Base-by-base conservation (phyloP, 306 rosid species). In the Ormosia semicastrata region DNA sequence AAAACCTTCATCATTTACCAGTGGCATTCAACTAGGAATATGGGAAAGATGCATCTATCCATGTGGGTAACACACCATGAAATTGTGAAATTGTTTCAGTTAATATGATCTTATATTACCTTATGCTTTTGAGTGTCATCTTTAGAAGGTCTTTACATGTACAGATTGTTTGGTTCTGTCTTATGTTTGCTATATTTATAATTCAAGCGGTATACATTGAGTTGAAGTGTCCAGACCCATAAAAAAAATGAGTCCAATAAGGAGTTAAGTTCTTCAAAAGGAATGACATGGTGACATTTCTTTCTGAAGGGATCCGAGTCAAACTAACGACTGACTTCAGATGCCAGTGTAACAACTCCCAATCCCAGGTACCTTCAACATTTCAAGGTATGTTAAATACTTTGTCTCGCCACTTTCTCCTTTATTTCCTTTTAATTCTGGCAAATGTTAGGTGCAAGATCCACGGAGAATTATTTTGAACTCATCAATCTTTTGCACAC, bases 41-140 rank as follows among this genome's bases (percentile, higher is more conserved):
- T 71, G 76, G 76, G 76, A 71, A 50, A 49, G 76, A 50, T 71
- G 76, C 76, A 71, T 71, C 46, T 71, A 71, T 71, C 76, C 76
- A 71, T 71, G 76, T 71, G 32, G 46, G 60, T 71, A 71, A 14
- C 76, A 32, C 14, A 32, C 76, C 30, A 47, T 30, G 41, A 70
- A 70, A 44, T 30, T 69, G 58, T 47, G 43, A 69, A 69, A 47
- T 7, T 70, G 29, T 7, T 30, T 14, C 43, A 30, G 53, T 30
- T 68, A 11, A 44, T 30, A 37, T 18, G 4, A 70, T 49, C 75
- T 49, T 14, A 13, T 68, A 1, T 49, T 47, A 30, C 9, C 29
- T 32, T 70, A 7, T 69, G 41, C 58, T 47, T 66, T 30, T 70
- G 75, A 32, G 3, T 49, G 62, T 32, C 32, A 50, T 71, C 13